Percentiles rank a stretch among this genome's conserved stretches.
These are phyloP conservation scores for Amanita molliuscula DNA, from an alignment of 768 basidiomycete genomes.

Conservation along the genomic window DNA sequence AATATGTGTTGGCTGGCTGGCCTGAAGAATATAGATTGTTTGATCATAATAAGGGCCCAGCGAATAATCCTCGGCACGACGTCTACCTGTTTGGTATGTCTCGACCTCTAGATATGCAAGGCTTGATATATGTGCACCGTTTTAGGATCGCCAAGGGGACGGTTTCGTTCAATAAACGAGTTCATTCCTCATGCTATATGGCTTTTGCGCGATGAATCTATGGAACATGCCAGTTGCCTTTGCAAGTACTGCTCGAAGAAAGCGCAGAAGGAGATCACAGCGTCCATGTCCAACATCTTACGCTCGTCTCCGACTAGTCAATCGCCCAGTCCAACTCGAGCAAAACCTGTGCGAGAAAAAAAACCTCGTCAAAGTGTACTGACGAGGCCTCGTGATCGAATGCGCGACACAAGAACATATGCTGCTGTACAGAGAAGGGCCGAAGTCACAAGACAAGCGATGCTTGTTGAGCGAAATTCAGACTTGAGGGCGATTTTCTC, in stretches of 20 bases:
- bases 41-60: conserved; percentile 64
- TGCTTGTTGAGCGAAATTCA: conserved; percentile 51
- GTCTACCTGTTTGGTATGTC: conserved; percentile 63
- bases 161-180: conserved; percentile 77
- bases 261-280: conserved; percentile 60
- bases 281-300: conserved; percentile 21
- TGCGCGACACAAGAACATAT: conserved; percentile 6
- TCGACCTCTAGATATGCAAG: neutral
- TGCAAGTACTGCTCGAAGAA: conserved; percentile 75
- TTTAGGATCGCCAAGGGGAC: conserved; percentile 35
- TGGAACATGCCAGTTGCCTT: conserved; percentile 40
- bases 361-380: conserved; percentile 10
- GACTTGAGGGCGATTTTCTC: conserved; percentile 53
- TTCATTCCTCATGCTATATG: conserved; percentile 80
- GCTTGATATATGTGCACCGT: neutral
- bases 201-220: conserved; percentile 48
- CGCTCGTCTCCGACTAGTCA: conserved; percentile 8
- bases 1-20: conserved; percentile 55
- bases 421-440: conserved; percentile 15
- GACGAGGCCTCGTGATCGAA: conserved; percentile 6
- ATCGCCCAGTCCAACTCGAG: conserved; percentile 1
- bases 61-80: conserved; percentile 51
- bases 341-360: conserved; percentile 9
- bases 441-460: conserved; percentile 29
- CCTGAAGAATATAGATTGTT: conserved; percentile 62